Conservation (phyloP, 192 early-diverging fungal genomes). For the Entophlyctis luteolus region DNA sequence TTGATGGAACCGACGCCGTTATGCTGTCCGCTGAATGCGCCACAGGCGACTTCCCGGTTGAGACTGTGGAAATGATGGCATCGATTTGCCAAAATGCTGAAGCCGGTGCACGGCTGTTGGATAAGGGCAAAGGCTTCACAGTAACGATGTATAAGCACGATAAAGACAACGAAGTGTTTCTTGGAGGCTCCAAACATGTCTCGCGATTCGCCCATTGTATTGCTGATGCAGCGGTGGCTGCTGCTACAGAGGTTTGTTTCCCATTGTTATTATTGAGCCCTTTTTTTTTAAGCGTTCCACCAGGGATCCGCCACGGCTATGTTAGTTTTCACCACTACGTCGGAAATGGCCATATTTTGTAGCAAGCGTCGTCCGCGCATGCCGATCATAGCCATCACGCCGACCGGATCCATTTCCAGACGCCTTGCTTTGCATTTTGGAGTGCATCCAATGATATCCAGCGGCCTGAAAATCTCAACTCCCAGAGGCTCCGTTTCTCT, state of each 20-base stretch:
- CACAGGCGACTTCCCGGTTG: slow-evolving; percentile 47
- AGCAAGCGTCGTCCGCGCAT: slow-evolving; percentile 44
- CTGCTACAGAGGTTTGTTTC: slow-evolving; percentile 35
- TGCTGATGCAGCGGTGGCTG: slow-evolving; percentile 54
- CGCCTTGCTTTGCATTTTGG: slow-evolving; percentile 41
- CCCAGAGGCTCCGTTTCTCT: neutral
- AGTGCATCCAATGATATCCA: slow-evolving; percentile 39
- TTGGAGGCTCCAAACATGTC: neutral
- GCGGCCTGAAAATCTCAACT: slow-evolving; percentile 20
- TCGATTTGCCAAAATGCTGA: slow-evolving; percentile 47
- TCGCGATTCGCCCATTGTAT: slow-evolving; percentile 48
- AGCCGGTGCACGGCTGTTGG: slow-evolving; percentile 29
- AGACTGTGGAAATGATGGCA: slow-evolving; percentile 53
- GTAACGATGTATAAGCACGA: slow-evolving; percentile 11
- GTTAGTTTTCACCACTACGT: slow-evolving; percentile 41
- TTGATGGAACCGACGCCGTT: slow-evolving; percentile 55
- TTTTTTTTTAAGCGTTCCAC: neutral
- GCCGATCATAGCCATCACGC: slow-evolving; percentile 48
- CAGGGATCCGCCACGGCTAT: slow-evolving; percentile 42
- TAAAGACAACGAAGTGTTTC: neutral
- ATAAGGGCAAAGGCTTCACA: neutral
- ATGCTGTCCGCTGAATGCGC: slow-evolving; percentile 57
- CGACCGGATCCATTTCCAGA: slow-evolving; percentile 37
- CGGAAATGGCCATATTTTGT: slow-evolving; percentile 40
- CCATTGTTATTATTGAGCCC: slow-evolving; percentile 4